phyloP scores from a whole-genome alignment of 768 basidiomycete genomes.

The Lactarius trivialis region DNA sequence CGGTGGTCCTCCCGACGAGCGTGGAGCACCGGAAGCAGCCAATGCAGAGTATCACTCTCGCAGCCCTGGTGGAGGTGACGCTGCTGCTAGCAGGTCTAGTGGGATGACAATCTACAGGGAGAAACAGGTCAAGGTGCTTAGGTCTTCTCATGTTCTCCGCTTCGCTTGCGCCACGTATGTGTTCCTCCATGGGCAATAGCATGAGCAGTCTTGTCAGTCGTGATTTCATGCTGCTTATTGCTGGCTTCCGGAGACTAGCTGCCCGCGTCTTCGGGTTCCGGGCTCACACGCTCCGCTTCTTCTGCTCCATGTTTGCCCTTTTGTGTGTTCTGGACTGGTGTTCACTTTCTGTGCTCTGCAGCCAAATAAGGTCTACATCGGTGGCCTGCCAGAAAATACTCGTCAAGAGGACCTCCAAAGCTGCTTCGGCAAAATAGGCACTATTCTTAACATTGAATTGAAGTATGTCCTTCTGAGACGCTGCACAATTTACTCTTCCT shows the following conservation, averaged over 20 bases:
- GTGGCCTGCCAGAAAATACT: slow-evolving; percentile 82
- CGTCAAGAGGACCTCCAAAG: slow-evolving; percentile 78
- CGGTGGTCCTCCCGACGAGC: slow-evolving; percentile 23
- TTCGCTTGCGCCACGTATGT: slow-evolving; percentile 25
- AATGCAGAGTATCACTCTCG: slow-evolving; percentile 22
- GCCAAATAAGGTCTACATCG: slow-evolving; percentile 93
- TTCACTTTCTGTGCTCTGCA: slow-evolving; percentile 63
- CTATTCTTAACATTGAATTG: slow-evolving; percentile 68
- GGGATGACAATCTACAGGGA: slow-evolving; percentile 40
- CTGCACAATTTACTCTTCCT: slow-evolving; percentile 4
- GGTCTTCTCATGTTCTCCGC: slow-evolving; percentile 43
- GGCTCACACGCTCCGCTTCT: slow-evolving; percentile 40
- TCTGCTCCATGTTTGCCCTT: slow-evolving; percentile 34
- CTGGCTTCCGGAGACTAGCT: slow-evolving; percentile 23
- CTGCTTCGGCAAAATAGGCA: slow-evolving; percentile 82
- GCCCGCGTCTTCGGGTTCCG: slow-evolving; percentile 32
- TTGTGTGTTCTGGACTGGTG: slow-evolving; percentile 46
- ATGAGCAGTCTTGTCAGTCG: slow-evolving; percentile 19
- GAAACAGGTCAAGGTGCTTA: slow-evolving; percentile 87
- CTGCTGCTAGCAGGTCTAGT: slow-evolving; percentile 19
- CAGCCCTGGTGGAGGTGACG: slow-evolving; percentile 20
- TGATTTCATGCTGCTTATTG: slow-evolving; percentile 25
- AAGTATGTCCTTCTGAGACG: slow-evolving; percentile 48
- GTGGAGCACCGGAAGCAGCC: slow-evolving; percentile 16
- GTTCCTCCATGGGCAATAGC: slow-evolving; percentile 24